A percentile compares a stretch with the other conserved stretches of the same genome.
phyloP scores from a whole-genome alignment of 2,329 filamentous ascomycete species.

The Cercospora sp. region DNA sequence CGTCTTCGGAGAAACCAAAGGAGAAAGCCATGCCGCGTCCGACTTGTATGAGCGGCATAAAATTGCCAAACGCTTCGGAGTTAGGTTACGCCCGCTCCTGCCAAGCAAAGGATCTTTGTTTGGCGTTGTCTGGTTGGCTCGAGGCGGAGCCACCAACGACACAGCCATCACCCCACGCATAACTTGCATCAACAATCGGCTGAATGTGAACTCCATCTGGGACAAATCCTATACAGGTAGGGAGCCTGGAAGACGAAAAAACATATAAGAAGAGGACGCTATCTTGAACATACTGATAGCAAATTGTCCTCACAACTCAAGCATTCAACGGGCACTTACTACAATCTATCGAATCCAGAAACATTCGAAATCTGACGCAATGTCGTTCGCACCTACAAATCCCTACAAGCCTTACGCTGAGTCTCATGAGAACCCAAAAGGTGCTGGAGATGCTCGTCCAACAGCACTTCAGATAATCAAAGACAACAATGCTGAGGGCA shows the following conservation, averaged over 20 bases:
- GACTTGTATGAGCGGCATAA: background rate
- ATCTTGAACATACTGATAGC: background rate
- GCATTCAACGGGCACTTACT: background rate
- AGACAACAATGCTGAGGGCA: slow-evolving; percentile 36
- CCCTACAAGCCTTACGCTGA: slow-evolving; percentile 34
- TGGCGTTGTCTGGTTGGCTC: background rate
- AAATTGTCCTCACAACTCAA: background rate
- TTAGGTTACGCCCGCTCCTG: background rate
- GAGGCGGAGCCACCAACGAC: background rate
- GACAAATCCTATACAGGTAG: background rate
- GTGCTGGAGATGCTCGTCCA: slow-evolving; percentile 35
- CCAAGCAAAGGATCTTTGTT: background rate
- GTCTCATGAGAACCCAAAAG: slow-evolving; percentile 25
- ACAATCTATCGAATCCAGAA: background rate
- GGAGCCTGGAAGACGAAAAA: background rate
- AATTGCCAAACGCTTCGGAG: background rate
- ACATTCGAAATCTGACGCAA: slow-evolving; percentile 11
- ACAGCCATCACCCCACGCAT: background rate
- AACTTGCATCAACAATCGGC: slow-evolving; percentile 1
- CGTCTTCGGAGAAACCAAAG: slow-evolving; percentile 62
- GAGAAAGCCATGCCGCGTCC: slow-evolving; percentile 47
- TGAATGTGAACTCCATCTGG: background rate
- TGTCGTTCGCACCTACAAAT: slow-evolving; percentile 28
- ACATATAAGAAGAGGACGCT: background rate
- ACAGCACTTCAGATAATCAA: slow-evolving; percentile 34